Conservation (phyloP, 345 rosid species). For the Citrus cavaleriei region DNA sequence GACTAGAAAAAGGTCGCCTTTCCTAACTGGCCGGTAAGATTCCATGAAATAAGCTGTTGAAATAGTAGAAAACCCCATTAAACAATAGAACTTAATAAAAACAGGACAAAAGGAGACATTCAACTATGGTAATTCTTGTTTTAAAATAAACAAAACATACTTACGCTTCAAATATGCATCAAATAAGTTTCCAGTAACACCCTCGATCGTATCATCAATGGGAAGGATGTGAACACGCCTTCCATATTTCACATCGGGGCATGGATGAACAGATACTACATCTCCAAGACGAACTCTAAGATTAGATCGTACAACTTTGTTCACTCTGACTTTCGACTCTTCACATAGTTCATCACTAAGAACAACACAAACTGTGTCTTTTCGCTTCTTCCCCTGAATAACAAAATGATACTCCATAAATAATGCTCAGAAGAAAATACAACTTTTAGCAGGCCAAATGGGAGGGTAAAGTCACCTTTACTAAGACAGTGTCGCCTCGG, state of each 20-base stretch:
- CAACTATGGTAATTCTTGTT: not conserved
- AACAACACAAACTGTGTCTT: slow-evolving; percentile 29
- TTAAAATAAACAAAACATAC: not conserved
- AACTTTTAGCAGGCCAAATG: not conserved
- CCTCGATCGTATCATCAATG: slow-evolving; percentile 35
- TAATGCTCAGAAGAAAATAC: not conserved
- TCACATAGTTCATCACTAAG: slow-evolving; percentile 33
- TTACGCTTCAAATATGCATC: slow-evolving; percentile 32
- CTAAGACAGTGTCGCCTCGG: slow-evolving; percentile 26
- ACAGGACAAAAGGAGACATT: not conserved
- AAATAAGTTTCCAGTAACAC: slow-evolving; percentile 34
- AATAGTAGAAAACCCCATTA: not conserved
- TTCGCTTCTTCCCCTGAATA: slow-evolving; percentile 34
- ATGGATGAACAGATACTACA: slow-evolving; percentile 32
- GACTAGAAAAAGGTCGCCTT: slow-evolving; percentile 48
- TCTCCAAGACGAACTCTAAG: slow-evolving; percentile 32
- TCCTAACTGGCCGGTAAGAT: slow-evolving; percentile 45
- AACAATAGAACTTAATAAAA: not conserved
- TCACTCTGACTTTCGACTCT: slow-evolving; percentile 27
- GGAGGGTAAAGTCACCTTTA: slow-evolving; percentile 13
- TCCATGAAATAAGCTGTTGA: slow-evolving; percentile 44
- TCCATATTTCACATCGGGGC: slow-evolving; percentile 32
- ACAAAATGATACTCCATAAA: not conserved
- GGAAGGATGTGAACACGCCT: slow-evolving; percentile 34
- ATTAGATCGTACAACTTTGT: slow-evolving; percentile 33